Conservation (phyloP, 2,329 filamentous ascomycete genomes). For the Falciphora oryzae region DNA sequence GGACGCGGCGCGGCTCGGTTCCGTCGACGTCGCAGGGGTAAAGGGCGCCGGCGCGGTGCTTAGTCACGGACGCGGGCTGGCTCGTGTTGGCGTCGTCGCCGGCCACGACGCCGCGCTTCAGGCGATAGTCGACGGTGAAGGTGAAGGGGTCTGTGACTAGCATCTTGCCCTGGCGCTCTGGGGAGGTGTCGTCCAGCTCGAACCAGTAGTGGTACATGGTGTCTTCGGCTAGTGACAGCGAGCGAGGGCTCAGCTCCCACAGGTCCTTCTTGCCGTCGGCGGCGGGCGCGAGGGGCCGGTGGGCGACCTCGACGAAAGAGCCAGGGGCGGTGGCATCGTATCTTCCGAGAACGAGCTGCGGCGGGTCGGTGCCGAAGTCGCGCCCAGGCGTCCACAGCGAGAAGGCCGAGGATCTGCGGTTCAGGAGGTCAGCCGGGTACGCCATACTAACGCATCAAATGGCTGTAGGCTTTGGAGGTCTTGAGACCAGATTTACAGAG, state of each 20-base stretch:
- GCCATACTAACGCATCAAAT: background rate
- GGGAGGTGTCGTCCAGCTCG: constrained; percentile 14
- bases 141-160: constrained; percentile 19
- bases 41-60: constrained; percentile 13
- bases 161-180: constrained; percentile 9
- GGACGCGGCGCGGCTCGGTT: constrained; percentile 9
- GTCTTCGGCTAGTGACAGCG: constrained; percentile 13
- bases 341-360: constrained; percentile 16
- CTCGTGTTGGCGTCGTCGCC: constrained; percentile 6
- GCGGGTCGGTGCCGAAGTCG: constrained; percentile 5
- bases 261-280: constrained; percentile 34
- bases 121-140: constrained; percentile 19
- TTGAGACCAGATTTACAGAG: background rate
- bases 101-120: background rate
- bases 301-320: constrained; percentile 13
- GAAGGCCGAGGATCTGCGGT: constrained; percentile 14
- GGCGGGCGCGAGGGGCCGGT: constrained; percentile 31
- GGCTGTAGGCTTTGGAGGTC: background rate
- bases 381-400: constrained; percentile 19
- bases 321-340: constrained; percentile 2
- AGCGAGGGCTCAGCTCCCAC: constrained; percentile 31
- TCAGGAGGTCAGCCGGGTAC: constrained; percentile 15
- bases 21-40: constrained; percentile 19
- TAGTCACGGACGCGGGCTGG: constrained; percentile 19
- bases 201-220: constrained; percentile 20